Evolutionary conservation across 495 filamentous ascomycete genomes (phyloP).

Genomic region (Xylaria cubensis): DNA sequence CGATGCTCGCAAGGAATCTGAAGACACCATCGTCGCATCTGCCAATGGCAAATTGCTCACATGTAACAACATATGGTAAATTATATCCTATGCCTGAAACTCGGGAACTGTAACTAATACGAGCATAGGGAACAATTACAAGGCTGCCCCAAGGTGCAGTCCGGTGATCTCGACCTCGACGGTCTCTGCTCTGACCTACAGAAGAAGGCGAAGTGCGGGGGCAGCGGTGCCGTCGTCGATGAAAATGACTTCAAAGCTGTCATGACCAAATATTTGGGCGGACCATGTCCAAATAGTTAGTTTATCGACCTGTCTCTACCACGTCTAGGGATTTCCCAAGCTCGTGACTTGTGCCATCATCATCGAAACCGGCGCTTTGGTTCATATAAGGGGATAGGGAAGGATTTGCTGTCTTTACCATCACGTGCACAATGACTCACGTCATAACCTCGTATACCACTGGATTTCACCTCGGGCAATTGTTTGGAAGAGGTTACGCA

Average conservation of each 20-base stretch:
- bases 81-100: constrained; percentile 26
- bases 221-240: constrained; percentile 88
- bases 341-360: constrained; percentile 24
- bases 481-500: not conserved
- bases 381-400: constrained; percentile 7
- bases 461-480: not conserved
- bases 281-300: constrained; percentile 27
- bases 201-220: constrained; percentile 94
- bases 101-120: constrained; percentile 29
- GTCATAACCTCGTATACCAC: not conserved
- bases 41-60: constrained; percentile 67
- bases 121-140: constrained; percentile 84
- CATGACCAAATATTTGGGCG: constrained; percentile 63
- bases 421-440: constrained; percentile 5
- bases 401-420: constrained; percentile 8
- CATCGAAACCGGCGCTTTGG: constrained; percentile 8
- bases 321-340: not conserved
- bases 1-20: constrained; percentile 72
- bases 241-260: constrained; percentile 86
- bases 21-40: constrained; percentile 65
- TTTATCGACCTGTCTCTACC: not conserved
- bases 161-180: constrained; percentile 91
- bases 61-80: constrained; percentile 94
- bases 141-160: constrained; percentile 82
- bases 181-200: constrained; percentile 91